Conservation (phyloP, 2,329 filamentous ascomycete genomes). For the Paraphaeosphaeria minitans region DNA sequence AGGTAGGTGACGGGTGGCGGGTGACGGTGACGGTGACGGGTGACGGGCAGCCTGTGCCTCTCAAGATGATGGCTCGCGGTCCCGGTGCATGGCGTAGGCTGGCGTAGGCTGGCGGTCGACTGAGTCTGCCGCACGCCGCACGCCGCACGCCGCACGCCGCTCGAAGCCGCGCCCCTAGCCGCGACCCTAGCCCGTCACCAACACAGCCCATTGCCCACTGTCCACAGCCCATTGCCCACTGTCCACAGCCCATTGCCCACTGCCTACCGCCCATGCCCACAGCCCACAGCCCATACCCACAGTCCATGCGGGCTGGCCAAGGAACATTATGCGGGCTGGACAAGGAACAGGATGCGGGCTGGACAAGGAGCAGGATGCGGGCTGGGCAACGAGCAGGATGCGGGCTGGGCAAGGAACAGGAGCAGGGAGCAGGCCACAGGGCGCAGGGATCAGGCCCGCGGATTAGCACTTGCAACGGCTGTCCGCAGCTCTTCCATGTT, state of each 20-base stretch:
- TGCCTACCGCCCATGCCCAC: too few relatives aligned
- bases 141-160: too few relatives aligned
- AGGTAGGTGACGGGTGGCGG: neutral
- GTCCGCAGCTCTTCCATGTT: constrained; percentile 31
- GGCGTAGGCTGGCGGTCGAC: too few relatives aligned
- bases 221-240: too few relatives aligned
- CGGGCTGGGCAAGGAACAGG: constrained; percentile 23
- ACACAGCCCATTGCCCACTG: constrained; percentile 24
- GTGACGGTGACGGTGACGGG: neutral
- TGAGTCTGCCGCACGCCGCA: too few relatives aligned
- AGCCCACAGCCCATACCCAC: too few relatives aligned
- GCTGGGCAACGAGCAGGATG: constrained; percentile 21
- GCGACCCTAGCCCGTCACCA: constrained; percentile 27
- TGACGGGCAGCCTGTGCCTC: neutral
- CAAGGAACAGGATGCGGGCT: constrained; percentile 22
- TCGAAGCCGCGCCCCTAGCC: constrained; percentile 22
- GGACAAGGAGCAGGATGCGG: constrained; percentile 23
- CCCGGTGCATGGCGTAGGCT: neutral
- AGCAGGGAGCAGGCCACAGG: too few relatives aligned
- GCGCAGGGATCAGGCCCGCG: constrained; percentile 4
- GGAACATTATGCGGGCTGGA: constrained; percentile 25
- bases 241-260: too few relatives aligned
- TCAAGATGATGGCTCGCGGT: neutral
- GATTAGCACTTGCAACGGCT: constrained; percentile 8
- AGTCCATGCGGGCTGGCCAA: too few relatives aligned